Percentiles rank a stretch among this genome's conserved stretches.
phyloP scores from a whole-genome alignment of 2,329 filamentous ascomycete genomes.

The Calonectria pteridis region DNA sequence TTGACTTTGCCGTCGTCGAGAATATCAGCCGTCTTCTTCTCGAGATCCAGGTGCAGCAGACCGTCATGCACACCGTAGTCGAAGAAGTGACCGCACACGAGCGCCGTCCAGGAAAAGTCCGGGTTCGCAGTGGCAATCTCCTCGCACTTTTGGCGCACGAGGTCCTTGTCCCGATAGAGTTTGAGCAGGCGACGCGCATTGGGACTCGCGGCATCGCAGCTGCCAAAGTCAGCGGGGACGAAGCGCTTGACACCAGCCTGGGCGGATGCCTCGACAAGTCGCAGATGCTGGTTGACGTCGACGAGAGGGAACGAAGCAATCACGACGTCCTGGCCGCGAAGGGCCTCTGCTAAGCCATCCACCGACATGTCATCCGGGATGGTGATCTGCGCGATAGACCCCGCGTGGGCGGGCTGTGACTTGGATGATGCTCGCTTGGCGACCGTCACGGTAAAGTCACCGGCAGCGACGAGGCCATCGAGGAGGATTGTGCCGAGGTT shows the following conservation, averaged over 20 bases:
- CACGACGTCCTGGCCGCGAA: conserved; percentile 70
- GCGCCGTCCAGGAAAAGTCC: conserved; percentile 64
- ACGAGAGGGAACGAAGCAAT: conserved; percentile 55
- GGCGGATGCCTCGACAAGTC: conserved; percentile 70
- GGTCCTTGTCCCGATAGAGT: conserved; percentile 52
- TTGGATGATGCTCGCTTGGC: conserved; percentile 61
- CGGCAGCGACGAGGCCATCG: conserved; percentile 51
- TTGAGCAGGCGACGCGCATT: conserved; percentile 49
- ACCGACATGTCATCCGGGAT: conserved; percentile 47
- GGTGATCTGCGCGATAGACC: conserved; percentile 36
- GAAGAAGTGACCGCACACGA: conserved; percentile 59
- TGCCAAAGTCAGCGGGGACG: conserved; percentile 70
- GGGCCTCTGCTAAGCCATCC: conserved; percentile 57
- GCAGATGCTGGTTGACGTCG: conserved; percentile 58
- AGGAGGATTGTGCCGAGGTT: conserved; percentile 56
- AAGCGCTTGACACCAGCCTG: conserved; percentile 71
- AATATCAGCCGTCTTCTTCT: conserved; percentile 57
- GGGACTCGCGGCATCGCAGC: conserved; percentile 52
- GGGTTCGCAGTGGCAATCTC: conserved; percentile 48
- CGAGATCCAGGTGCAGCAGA: conserved; percentile 58
- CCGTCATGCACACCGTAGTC: conserved; percentile 62
- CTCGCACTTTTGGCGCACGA: conserved; percentile 48
- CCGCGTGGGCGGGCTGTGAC: conserved; percentile 43
- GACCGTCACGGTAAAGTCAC: conserved; percentile 64
- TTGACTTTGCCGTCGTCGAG: conserved; percentile 64